These are phyloP conservation scores for Candida sp. DNA, from an alignment of 1,139 yeast genomes.

Conservation along the genomic window DNA sequence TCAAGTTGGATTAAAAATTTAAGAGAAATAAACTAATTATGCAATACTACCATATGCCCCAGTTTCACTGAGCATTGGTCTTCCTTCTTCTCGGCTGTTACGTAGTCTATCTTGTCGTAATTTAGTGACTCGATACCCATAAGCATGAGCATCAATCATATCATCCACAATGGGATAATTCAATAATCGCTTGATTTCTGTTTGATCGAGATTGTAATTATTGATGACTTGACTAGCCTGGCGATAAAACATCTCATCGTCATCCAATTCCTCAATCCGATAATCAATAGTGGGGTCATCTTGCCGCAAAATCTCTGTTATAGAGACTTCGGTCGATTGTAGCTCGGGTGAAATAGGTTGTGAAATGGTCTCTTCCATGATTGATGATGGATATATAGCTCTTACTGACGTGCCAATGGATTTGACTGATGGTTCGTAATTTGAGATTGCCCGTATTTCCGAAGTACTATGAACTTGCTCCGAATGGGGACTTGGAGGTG, in stretches of 20 bases:
- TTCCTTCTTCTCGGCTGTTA: slow-evolving; percentile 8
- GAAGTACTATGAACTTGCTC: slow-evolving; percentile 22
- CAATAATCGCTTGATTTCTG: slow-evolving; percentile 29
- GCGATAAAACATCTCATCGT: slow-evolving; percentile 35
- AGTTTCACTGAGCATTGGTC: slow-evolving; percentile 7
- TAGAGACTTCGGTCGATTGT: slow-evolving; percentile 12
- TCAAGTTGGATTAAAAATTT: not conserved
- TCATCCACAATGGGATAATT: slow-evolving; percentile 48
- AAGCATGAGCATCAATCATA: slow-evolving; percentile 38
- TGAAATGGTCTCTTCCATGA: slow-evolving; percentile 12
- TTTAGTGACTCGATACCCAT: slow-evolving; percentile 42
- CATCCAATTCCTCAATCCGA: slow-evolving; percentile 35
- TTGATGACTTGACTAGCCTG: slow-evolving; percentile 33
- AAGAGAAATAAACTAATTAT: not conserved
- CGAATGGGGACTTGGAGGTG: slow-evolving; percentile 11
- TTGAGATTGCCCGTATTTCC: slow-evolving; percentile 21
- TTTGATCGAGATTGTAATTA: slow-evolving; percentile 38
- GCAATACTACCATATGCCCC: slow-evolving; percentile 11
- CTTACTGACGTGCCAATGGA: slow-evolving; percentile 35
- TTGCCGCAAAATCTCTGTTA: slow-evolving; percentile 25
- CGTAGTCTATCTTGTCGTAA: slow-evolving; percentile 20
- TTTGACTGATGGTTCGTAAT: slow-evolving; percentile 27
- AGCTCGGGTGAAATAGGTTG: slow-evolving; percentile 20
- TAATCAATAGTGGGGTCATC: slow-evolving; percentile 22
- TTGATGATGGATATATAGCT: slow-evolving; percentile 29